Conservation (phyloP, 2,329 filamentous ascomycete genomes). For the Cladobotryum mycophilum region DNA sequence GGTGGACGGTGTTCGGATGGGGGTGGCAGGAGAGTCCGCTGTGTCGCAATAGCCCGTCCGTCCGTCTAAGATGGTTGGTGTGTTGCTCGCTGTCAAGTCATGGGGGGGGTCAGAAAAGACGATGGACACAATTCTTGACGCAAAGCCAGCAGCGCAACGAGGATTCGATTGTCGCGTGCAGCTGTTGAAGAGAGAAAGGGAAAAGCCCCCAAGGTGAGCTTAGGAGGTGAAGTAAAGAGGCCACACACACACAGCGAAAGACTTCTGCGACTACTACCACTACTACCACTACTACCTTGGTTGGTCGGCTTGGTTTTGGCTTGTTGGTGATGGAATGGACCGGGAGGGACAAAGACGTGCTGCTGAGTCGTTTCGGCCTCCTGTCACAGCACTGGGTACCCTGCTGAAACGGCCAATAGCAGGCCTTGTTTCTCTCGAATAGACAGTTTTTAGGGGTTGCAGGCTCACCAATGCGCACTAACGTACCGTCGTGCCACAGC, state of each 20-base stretch:
- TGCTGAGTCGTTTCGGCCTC: slow-evolving; percentile 11
- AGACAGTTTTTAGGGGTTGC: slow-evolving; percentile 13
- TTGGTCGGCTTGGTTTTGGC: no score
- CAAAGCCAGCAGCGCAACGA: no score
- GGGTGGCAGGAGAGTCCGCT: slow-evolving; percentile 1
- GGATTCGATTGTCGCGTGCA: no score
- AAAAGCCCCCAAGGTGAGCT: background rate
- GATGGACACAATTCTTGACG: background rate
- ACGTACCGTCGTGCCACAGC: slow-evolving; percentile 1
- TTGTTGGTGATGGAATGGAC: background rate
- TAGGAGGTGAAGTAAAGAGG: slow-evolving; percentile 2
- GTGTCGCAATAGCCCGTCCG: background rate
- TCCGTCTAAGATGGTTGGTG: background rate
- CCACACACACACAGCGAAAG: slow-evolving; percentile 4
- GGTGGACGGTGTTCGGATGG: slow-evolving; percentile 5
- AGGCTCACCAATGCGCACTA: slow-evolving; percentile 11
- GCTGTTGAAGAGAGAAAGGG: background rate
- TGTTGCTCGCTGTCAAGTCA: background rate
- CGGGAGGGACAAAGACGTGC: background rate
- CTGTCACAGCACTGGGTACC: slow-evolving; percentile 11
- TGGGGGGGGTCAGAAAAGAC: background rate
- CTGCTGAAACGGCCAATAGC: slow-evolving; percentile 9
- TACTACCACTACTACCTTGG: background rate
- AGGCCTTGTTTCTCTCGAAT: slow-evolving; percentile 6
- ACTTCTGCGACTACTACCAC: background rate